A percentile compares a stretch with the other conserved stretches of the same genome.
These are phyloP conservation scores for Aphanomyces euteiches DNA, from an alignment of 352 stramenopile species.

Conservation along the genomic window DNA sequence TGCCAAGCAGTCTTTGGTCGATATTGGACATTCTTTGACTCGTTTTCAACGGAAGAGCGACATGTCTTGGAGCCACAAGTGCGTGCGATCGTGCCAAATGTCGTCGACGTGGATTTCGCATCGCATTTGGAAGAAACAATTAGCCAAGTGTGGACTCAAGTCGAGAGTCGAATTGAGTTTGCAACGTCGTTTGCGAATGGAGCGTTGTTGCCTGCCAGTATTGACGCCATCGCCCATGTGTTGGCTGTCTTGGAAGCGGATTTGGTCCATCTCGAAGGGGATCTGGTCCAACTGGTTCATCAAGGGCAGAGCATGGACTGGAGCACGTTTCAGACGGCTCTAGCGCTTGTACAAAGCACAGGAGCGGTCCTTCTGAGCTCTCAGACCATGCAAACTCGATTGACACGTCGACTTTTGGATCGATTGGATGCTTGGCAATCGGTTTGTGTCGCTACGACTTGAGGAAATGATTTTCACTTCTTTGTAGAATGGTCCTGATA, in stretches of 20 bases:
- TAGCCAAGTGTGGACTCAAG: background rate
- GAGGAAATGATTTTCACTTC: too few relatives aligned
- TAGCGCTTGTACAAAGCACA: slow-evolving; percentile 1
- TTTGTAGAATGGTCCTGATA: too few relatives aligned
- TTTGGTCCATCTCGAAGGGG: background rate
- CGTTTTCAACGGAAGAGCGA: background rate
- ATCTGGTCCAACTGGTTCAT: background rate
- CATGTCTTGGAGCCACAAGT: slow-evolving; percentile 3
- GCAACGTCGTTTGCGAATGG: slow-evolving; percentile 7
- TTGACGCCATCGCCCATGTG: background rate
- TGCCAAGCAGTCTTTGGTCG: slow-evolving; percentile 15
- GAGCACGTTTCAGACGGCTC: background rate
- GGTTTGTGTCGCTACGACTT: background rate
- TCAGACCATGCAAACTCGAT: slow-evolving; percentile 4
- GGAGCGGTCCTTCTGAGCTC: background rate
- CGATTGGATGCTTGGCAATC: background rate
- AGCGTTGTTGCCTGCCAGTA: background rate
- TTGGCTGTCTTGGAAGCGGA: background rate
- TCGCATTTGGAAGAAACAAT: background rate
- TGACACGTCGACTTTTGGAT: background rate
- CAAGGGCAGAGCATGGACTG: background rate
- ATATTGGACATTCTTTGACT: slow-evolving; percentile 12
- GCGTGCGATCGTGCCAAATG: background rate
- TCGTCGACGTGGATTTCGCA: slow-evolving; percentile 13
- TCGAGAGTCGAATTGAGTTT: slow-evolving; percentile 4